A percentile compares a stretch with the other conserved stretches of the same genome.
These are phyloP conservation scores for Nyssa sinensis DNA, from an alignment of 148 eudicot genomes.

Conservation along the genomic window DNA sequence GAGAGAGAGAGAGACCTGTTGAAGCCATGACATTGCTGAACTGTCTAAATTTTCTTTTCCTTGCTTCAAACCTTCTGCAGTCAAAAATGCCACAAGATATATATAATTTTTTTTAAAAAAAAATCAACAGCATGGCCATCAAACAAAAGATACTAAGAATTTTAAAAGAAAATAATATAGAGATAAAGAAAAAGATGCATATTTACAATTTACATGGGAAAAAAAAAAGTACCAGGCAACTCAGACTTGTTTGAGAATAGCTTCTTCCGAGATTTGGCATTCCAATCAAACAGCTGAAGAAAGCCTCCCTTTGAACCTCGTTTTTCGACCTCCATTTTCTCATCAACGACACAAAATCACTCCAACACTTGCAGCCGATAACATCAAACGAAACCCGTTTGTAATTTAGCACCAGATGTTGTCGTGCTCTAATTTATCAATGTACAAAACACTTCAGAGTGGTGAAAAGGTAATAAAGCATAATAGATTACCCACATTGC, in stretches of 20 bases:
- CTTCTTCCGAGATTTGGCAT: constrained; percentile 83
- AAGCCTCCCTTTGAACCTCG: constrained; percentile 73
- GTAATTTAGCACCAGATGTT: constrained; percentile 17
- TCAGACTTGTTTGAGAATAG: constrained; percentile 76
- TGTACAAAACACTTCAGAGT: neutral
- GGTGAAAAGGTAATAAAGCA: neutral
- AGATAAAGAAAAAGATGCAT: neutral
- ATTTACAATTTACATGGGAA: neutral
- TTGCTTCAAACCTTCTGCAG: constrained; percentile 52
- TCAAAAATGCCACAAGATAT: constrained; percentile 7
- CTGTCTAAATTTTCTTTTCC: constrained; percentile 51
- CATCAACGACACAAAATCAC: constrained; percentile 17
- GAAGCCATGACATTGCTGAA: constrained; percentile 40
- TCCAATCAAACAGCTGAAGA: constrained; percentile 92
- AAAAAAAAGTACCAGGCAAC: constrained; percentile 38
- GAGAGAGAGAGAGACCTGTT: constrained; percentile 44
- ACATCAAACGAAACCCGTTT: constrained; percentile 13
- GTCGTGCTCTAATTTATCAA: neutral
- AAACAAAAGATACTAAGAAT: neutral
- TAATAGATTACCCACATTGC: neutral
- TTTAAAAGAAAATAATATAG: neutral
- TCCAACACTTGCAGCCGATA: neutral
- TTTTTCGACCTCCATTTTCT: constrained; percentile 73
- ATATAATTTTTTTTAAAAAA: constrained; percentile 9
- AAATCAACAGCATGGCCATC: neutral